These are phyloP conservation scores for Hanseniaspora guilliermondii DNA, from an alignment of 805 yeast genomes.

Conservation along the genomic window DNA sequence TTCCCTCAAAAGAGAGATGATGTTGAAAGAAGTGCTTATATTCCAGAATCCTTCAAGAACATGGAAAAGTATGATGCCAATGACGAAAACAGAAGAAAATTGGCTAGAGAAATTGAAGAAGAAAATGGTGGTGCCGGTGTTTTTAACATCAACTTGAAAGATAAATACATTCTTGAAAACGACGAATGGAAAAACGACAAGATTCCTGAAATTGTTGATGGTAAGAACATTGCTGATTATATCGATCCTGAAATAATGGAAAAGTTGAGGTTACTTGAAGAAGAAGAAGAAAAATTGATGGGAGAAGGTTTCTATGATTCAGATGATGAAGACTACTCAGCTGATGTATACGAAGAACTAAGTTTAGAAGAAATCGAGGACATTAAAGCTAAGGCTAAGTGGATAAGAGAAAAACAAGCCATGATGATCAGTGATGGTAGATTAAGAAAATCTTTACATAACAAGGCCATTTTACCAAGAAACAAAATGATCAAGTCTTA, in stretches of 20 bases:
- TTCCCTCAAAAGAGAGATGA: conserved; percentile 84
- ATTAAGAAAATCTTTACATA: conserved; percentile 73
- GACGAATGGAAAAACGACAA: conserved; percentile 96
- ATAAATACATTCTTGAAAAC: conserved; percentile 80
- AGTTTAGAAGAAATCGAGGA: conserved; percentile 54
- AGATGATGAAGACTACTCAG: conserved; percentile 58
- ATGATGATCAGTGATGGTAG: conserved; percentile 82
- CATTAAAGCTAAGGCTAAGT: conserved; percentile 71
- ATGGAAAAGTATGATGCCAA: conserved; percentile 57
- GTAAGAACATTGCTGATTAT: conserved; percentile 94
- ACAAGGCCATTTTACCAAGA: conserved; percentile 79
- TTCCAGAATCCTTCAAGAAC: conserved; percentile 61
- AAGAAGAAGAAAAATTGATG: conserved; percentile 90
- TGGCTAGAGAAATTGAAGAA: conserved; percentile 80
- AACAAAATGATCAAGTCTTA: conserved; percentile 69
- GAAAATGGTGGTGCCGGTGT: conserved; percentile 99
- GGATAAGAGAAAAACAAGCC: conserved; percentile 95
- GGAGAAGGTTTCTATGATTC: conserved; percentile 91
- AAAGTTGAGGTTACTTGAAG: conserved; percentile 88
- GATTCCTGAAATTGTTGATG: conserved; percentile 93
- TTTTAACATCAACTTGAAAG: conserved; percentile 83
- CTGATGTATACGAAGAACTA: conserved; percentile 58
- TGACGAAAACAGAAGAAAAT: conserved; percentile 69
- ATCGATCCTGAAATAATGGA: conserved; percentile 90
- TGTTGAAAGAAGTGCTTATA: conserved; percentile 59